Evolutionary conservation across 2,329 filamentous ascomycete genomes (phyloP).

Genomic region (Alternaria sp.): DNA sequence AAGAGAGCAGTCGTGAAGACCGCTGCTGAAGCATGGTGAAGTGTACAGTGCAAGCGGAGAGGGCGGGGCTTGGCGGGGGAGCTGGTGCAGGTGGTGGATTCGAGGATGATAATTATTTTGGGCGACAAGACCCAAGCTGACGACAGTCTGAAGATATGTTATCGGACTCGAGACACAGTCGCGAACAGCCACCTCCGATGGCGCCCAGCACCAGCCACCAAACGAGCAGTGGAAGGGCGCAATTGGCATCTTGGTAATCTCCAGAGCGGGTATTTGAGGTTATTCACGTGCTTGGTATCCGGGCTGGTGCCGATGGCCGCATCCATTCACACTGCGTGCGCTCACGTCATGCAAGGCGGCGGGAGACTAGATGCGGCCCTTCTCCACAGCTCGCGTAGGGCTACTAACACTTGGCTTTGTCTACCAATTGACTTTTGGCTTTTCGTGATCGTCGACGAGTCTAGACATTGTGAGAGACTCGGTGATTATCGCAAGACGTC

Average conservation of each 20-base stretch:
- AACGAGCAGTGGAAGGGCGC: conserved; percentile 29
- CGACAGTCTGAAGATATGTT: conserved; percentile 25
- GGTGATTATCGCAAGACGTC: not conserved
- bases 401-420: conserved; percentile 15
- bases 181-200: conserved; percentile 29
- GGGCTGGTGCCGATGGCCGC: conserved; percentile 11
- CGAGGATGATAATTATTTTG: conserved; percentile 32
- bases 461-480: conserved; percentile 7
- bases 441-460: not conserved
- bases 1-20: conserved; percentile 48
- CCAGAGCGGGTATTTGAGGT: conserved; percentile 37
- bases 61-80: conserved; percentile 13
- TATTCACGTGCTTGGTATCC: conserved; percentile 31
- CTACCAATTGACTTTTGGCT: conserved; percentile 12
- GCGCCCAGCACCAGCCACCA: conserved; percentile 12
- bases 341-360: conserved; percentile 32
- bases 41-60: conserved; percentile 19
- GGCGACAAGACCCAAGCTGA: conserved; percentile 39
- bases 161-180: conserved; percentile 24
- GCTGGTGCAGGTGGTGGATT: conserved; percentile 20
- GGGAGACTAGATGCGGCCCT: conserved; percentile 18
- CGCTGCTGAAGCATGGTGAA: conserved; percentile 51
- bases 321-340: conserved; percentile 12
- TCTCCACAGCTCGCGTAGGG: conserved; percentile 33
- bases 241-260: conserved; percentile 16